These are phyloP conservation scores for Leccinum longicurvipes DNA, from an alignment of 768 basidiomycete genomes.

Conservation along the genomic window DNA sequence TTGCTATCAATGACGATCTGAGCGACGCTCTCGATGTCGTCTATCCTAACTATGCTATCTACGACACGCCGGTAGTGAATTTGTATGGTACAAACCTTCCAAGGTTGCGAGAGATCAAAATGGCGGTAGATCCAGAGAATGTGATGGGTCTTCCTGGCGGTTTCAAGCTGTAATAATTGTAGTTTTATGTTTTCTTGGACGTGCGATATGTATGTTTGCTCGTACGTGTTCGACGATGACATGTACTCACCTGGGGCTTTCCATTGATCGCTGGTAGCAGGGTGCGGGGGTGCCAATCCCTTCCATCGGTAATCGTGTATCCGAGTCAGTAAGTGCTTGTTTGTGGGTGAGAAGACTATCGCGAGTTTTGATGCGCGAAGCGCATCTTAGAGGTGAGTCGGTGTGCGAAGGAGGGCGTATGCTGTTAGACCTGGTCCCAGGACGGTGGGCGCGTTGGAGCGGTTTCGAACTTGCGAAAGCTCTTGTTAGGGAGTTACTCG, in stretches of 20 bases:
- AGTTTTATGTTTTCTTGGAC: too few species aligned
- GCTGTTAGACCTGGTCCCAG: too few species aligned
- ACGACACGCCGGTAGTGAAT: constrained; percentile 42
- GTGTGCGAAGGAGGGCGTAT: too few species aligned
- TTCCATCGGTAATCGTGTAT: too few species aligned
- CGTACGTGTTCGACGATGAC: not conserved
- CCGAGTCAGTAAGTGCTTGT: too few species aligned
- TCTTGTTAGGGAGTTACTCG: too few species aligned
- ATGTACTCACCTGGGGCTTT: not conserved
- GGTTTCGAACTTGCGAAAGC: too few species aligned
- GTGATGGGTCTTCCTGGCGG: constrained; percentile 63
- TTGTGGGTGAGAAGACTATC: too few species aligned
- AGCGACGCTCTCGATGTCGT: constrained; percentile 29
- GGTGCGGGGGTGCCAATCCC: not conserved
- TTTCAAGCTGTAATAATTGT: constrained; percentile 41
- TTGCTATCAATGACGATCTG: constrained; percentile 37
- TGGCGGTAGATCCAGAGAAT: constrained; percentile 46
- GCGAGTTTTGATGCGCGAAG: too few species aligned
- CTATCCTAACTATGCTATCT: constrained; percentile 58
- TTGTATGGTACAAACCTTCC: constrained; percentile 46
- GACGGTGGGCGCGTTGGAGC: too few species aligned
- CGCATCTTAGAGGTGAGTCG: too few species aligned
- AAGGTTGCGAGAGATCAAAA: constrained; percentile 39
- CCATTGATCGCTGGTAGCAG: not conserved
- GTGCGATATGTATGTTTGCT: too few species aligned